phyloP scores from a whole-genome alignment of 78 protist species.

The Isochrysis galbana region DNA sequence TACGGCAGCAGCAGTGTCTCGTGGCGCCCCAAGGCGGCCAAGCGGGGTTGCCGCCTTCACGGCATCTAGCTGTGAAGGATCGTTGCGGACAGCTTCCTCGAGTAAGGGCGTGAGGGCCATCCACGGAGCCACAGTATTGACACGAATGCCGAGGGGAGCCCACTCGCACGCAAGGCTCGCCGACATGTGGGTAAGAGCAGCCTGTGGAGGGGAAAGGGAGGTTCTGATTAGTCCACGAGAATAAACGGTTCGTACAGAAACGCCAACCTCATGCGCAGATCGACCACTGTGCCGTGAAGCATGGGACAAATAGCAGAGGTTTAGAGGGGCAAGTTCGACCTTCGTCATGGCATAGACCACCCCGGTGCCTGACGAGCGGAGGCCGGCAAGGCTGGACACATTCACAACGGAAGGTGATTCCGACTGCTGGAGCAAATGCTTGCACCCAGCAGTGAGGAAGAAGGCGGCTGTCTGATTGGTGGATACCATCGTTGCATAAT shows the following conservation, averaged over 20 bases:
- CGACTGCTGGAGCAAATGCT: background rate
- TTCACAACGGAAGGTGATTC: background rate
- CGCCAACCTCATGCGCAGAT: too few species aligned
- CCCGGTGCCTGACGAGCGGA: constrained; percentile 20
- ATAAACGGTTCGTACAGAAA: too few species aligned
- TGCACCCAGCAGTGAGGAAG: background rate
- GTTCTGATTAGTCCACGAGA: too few species aligned
- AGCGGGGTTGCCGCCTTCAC: constrained; percentile 29
- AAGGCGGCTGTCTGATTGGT: constrained; percentile 11
- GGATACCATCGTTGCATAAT: background rate
- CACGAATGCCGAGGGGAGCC: constrained; percentile 40
- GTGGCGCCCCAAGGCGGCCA: constrained; percentile 39
- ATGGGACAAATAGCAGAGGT: too few species aligned
- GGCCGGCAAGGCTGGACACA: constrained; percentile 32
- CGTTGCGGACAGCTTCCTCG: background rate
- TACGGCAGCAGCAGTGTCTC: constrained; percentile 26
- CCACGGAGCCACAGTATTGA: constrained; percentile 46
- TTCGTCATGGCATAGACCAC: constrained; percentile 41
- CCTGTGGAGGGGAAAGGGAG: too few species aligned
- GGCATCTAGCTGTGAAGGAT: background rate
- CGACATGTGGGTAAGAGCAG: constrained; percentile 34
- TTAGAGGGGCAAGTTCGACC: too few species aligned
- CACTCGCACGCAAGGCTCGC: constrained; percentile 33
- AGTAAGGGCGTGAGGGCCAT: constrained; percentile 7
- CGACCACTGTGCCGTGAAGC: too few species aligned